phyloP scores from a whole-genome alignment of 108 stramenopile species.

The Stephanodiscus minutulus region DNA sequence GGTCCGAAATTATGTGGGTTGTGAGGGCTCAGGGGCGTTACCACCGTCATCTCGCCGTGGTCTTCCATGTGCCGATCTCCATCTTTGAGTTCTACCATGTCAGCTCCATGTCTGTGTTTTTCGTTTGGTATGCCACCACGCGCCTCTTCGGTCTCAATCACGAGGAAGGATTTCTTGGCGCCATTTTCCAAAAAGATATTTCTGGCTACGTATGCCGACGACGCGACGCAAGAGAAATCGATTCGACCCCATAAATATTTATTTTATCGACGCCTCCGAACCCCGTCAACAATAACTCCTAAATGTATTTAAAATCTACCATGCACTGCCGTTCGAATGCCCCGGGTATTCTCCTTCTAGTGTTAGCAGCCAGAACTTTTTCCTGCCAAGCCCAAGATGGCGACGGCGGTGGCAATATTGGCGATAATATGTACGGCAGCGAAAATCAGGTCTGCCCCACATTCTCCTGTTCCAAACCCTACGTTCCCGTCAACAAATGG shows the following conservation, averaged over 20 bases:
- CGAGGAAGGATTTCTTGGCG: too few species aligned
- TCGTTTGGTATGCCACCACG: too few species aligned
- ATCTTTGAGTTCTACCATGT: constrained; percentile 9
- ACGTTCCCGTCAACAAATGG: constrained; percentile 42
- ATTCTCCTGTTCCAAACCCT: constrained; percentile 9
- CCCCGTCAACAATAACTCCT: too few species aligned
- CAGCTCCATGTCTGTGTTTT: too few species aligned
- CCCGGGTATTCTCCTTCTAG: neutral
- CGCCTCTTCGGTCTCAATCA: too few species aligned
- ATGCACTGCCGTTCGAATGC: too few species aligned
- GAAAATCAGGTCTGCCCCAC: constrained; percentile 8
- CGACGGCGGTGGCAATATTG: neutral
- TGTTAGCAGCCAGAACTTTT: neutral
- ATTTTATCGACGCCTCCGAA: too few species aligned
- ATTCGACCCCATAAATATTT: too few species aligned
- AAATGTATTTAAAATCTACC: too few species aligned
- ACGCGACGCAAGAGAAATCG: too few species aligned
- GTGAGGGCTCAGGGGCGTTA: neutral
- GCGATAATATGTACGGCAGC: neutral
- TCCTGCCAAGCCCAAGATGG: neutral
- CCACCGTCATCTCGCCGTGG: constrained; percentile 10
- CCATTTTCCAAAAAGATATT: too few species aligned
- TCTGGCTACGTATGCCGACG: too few species aligned
- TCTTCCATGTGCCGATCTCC: constrained; percentile 13
- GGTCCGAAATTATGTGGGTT: constrained; percentile 23